Conservation (phyloP, 345 rosid genomes). For the Citrus australasica region DNA sequence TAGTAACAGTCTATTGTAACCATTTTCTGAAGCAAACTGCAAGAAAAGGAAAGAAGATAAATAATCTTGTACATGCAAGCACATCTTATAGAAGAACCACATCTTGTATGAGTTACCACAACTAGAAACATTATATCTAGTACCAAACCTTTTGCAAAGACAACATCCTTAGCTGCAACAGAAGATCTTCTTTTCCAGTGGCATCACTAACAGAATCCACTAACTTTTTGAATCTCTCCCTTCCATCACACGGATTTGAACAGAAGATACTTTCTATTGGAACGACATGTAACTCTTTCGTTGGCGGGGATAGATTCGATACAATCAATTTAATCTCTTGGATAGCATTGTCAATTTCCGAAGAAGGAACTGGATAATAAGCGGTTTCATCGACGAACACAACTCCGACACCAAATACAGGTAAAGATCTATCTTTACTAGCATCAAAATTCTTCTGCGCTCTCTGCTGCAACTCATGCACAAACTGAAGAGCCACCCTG, state of each 20-base stretch:
- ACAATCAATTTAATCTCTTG: constrained; percentile 48
- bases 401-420: constrained; percentile 87
- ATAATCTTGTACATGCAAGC: background rate
- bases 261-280: constrained; percentile 52
- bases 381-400: constrained; percentile 70
- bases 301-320: constrained; percentile 50
- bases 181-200: constrained; percentile 85
- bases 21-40: constrained; percentile 71
- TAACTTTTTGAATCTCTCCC: constrained; percentile 47
- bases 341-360: constrained; percentile 28
- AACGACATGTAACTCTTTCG: constrained; percentile 59
- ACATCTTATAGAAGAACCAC: background rate
- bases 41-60: background rate
- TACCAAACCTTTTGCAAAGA: constrained; percentile 69
- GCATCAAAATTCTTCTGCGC: constrained; percentile 86
- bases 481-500: constrained; percentile 85
- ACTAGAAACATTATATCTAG: background rate
- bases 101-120: background rate
- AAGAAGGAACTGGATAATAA: constrained; percentile 26
- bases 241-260: constrained; percentile 41
- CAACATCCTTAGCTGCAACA: constrained; percentile 59
- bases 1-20: constrained; percentile 66
- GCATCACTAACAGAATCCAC: constrained; percentile 53
- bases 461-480: constrained; percentile 75
- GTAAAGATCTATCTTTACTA: constrained; percentile 70